These are phyloP conservation scores for Exserohilum turcica DNA, from an alignment of 2,329 filamentous ascomycete species.

Conservation along the genomic window DNA sequence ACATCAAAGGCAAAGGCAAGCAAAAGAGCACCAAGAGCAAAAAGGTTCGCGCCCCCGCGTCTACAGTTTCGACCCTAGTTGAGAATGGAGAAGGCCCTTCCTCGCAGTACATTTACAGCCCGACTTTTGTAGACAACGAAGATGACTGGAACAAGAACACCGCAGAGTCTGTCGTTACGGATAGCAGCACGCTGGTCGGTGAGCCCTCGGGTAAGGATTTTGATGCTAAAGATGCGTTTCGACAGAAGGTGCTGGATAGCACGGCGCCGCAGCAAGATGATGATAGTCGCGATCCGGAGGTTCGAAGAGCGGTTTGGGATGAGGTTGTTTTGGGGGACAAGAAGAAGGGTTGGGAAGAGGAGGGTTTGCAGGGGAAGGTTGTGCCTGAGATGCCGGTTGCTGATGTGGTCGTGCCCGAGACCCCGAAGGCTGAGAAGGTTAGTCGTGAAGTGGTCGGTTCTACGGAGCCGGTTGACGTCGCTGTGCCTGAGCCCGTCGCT, in stretches of 20 bases:
- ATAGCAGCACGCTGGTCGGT: slow-evolving; percentile 42
- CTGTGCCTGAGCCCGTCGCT: neutral
- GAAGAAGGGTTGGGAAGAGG: neutral
- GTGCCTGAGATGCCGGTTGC: slow-evolving; percentile 3
- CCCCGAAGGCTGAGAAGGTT: too few relatives aligned
- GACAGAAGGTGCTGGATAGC: slow-evolving; percentile 36
- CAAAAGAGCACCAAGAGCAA: slow-evolving; percentile 39
- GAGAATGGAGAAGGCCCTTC: slow-evolving; percentile 12
- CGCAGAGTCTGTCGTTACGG: slow-evolving; percentile 31
- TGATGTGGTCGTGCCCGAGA: too few relatives aligned
- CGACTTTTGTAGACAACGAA: slow-evolving; percentile 39
- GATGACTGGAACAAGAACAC: slow-evolving; percentile 38
- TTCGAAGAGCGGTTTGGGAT: slow-evolving; percentile 20
- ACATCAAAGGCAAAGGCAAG: slow-evolving; percentile 31
- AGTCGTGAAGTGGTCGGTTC: too few relatives aligned
- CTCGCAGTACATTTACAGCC: slow-evolving; percentile 26
- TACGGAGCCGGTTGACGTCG: too few relatives aligned
- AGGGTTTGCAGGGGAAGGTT: slow-evolving; percentile 9
- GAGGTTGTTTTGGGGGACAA: too few relatives aligned
- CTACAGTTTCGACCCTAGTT: slow-evolving; percentile 1
- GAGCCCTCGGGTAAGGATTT: slow-evolving; percentile 24
- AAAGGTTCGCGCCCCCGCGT: slow-evolving; percentile 24
- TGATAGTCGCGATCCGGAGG: slow-evolving; percentile 13
- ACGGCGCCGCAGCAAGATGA: slow-evolving; percentile 24
- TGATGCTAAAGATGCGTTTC: slow-evolving; percentile 25